Percentiles rank a stretch among this genome's conserved stretches.
Conservation (phyloP, 495 filamentous ascomycete genomes). For the Glarea lozoyensis region DNA sequence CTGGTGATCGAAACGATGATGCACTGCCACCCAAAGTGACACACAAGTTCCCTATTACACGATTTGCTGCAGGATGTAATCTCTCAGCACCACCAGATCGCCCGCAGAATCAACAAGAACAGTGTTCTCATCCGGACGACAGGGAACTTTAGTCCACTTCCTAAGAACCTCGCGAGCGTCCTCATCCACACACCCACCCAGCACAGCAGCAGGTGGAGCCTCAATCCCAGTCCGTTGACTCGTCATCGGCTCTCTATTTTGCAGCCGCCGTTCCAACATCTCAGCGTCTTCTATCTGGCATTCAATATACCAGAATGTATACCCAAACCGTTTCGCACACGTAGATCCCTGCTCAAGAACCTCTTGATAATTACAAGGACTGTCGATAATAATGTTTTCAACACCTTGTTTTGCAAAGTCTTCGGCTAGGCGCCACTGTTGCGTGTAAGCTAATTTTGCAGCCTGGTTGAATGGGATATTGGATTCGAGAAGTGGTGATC, state of each 20-base stretch:
- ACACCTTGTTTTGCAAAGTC: slow-evolving; percentile 18
- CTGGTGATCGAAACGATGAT: too few relatives aligned
- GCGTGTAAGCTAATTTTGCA: slow-evolving; percentile 14
- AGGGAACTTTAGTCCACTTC: slow-evolving; percentile 13
- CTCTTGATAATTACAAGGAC: slow-evolving; percentile 22
- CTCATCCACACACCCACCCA: background rate
- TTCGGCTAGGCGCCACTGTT: slow-evolving; percentile 20
- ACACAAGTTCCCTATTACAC: too few relatives aligned
- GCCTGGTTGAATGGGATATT: slow-evolving; percentile 15
- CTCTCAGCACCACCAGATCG: slow-evolving; percentile 3
- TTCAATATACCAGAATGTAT: slow-evolving; percentile 22
- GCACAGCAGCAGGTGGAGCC: slow-evolving; percentile 7
- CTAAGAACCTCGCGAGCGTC: slow-evolving; percentile 7
- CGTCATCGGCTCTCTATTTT: slow-evolving; percentile 5
- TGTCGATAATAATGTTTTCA: slow-evolving; percentile 24
- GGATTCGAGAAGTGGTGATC: slow-evolving; percentile 10
- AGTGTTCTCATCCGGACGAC: slow-evolving; percentile 5
- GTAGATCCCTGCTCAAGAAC: slow-evolving; percentile 10
- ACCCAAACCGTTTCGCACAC: slow-evolving; percentile 12
- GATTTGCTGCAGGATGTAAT: slow-evolving; percentile 10
- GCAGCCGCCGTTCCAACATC: slow-evolving; percentile 19
- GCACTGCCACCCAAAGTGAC: too few relatives aligned
- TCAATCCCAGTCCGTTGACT: slow-evolving; percentile 15
- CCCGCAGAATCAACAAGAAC: slow-evolving; percentile 12
- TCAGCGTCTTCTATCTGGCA: slow-evolving; percentile 22